phyloP scores from a whole-genome alignment of 345 rosid species.

The Eucalyptus pumila region DNA sequence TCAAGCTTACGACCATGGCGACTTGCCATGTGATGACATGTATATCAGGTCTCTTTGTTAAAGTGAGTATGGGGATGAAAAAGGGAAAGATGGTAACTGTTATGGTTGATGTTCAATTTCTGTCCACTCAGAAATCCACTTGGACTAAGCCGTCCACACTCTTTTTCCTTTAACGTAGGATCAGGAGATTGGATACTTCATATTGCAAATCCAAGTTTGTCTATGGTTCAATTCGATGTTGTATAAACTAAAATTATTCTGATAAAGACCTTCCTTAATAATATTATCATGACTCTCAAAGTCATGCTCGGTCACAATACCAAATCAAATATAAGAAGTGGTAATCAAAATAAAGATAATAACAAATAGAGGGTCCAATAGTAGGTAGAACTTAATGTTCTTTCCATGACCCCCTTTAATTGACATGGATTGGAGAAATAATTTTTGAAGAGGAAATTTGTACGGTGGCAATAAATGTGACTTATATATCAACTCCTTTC shows the following conservation, averaged over 20 bases:
- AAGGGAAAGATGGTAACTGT: too few relatives aligned
- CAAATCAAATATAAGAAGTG: neutral
- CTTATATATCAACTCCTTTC: neutral
- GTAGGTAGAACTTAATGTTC: neutral
- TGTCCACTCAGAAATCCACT: too few relatives aligned
- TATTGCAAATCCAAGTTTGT: too few relatives aligned
- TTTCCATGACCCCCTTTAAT: neutral
- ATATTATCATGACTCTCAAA: neutral
- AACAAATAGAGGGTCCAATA: neutral
- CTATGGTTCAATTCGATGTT: too few relatives aligned
- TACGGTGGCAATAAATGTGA: neutral
- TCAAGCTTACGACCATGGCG: too few relatives aligned
- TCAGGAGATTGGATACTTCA: rapidly evolving
- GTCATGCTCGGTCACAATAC: neutral
- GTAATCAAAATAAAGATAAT: neutral
- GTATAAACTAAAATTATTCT: too few relatives aligned
- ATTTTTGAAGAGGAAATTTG: neutral
- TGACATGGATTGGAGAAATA: neutral
- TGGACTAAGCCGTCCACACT: too few relatives aligned
- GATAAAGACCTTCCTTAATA: neutral
- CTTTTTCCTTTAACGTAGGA: too few relatives aligned
- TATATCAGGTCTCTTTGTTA: too few relatives aligned
- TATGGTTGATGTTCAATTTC: too few relatives aligned
- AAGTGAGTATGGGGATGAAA: too few relatives aligned
- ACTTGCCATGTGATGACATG: too few relatives aligned